Percentiles rank a stretch among this genome's conserved stretches.
These are phyloP conservation scores for Paracoccidioides lutzii DNA, from an alignment of 2,329 filamentous ascomycete genomes.

Conservation along the genomic window DNA sequence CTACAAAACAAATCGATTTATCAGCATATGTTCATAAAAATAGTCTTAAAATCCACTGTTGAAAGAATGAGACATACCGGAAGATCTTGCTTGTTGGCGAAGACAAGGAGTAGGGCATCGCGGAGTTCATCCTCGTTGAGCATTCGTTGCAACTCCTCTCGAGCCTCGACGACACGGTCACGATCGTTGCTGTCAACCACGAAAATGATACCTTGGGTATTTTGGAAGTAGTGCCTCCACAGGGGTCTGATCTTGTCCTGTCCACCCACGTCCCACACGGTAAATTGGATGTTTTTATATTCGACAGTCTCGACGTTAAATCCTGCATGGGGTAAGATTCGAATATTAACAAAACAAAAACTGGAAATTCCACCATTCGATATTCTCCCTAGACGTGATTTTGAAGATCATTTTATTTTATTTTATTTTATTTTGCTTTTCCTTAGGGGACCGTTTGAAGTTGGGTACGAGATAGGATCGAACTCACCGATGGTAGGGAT, in stretches of 20 bases:
- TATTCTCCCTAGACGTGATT: no score
- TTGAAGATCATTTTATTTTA: no score
- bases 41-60: constrained; percentile 4
- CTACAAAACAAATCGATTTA: constrained; percentile 38
- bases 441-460: neutral
- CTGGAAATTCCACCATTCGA: no score
- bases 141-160: constrained; percentile 94
- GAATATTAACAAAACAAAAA: constrained; percentile 4
- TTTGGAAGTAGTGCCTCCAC: constrained; percentile 99
- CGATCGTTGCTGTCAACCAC: constrained; percentile 98
- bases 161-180: constrained; percentile 92
- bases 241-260: constrained; percentile 99
- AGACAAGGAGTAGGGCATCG: constrained; percentile 91
- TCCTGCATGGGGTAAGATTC: constrained; percentile 40
- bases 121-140: constrained; percentile 98
- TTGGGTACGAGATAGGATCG: neutral
- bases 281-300: constrained; percentile 99
- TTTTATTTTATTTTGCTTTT: neutral
- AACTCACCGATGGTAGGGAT: constrained; percentile 90
- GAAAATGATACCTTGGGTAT: constrained; percentile 99
- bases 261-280: constrained; percentile 99
- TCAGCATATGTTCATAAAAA: constrained; percentile 8
- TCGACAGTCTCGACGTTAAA: constrained; percentile 99
- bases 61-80: constrained; percentile 50
- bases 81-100: constrained; percentile 99